These are phyloP conservation scores for Sarocladium oryzae DNA, from an alignment of 2,329 filamentous ascomycete genomes.

Conservation along the genomic window DNA sequence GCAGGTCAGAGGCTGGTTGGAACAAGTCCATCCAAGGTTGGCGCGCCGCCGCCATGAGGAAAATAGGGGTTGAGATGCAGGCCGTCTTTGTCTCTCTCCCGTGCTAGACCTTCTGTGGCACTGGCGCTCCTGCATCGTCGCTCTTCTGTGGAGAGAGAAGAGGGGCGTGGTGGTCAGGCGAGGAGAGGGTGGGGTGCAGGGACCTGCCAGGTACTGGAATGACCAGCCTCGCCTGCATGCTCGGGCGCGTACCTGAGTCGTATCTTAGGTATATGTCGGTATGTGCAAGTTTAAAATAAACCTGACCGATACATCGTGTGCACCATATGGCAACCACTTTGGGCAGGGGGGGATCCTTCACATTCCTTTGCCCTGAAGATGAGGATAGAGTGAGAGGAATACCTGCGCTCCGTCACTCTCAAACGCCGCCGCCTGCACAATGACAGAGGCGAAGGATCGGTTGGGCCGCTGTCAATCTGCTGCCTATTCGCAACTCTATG, in stretches of 20 bases:
- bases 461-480: too few relatives aligned
- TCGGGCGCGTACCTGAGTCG: not conserved
- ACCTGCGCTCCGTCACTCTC: too few relatives aligned
- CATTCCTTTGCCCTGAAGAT: too few relatives aligned
- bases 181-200: not conserved
- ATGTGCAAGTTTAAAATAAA: not conserved
- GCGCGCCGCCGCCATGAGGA: not conserved
- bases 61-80: constrained; percentile 1
- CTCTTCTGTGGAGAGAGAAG: constrained; percentile 3
- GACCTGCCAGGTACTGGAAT: constrained; percentile 3
- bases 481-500: not conserved
- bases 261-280: not conserved
- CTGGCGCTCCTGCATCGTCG: constrained; percentile 8
- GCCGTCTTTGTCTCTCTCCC: not conserved
- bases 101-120: not conserved
- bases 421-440: too few relatives aligned
- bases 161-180: not conserved
- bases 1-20: not conserved
- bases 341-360: too few relatives aligned
- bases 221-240: not conserved
- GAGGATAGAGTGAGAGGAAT: too few relatives aligned
- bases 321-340: too few relatives aligned
- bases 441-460: too few relatives aligned
- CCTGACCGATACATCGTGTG: not conserved
- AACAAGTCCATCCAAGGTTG: not conserved